These are phyloP conservation scores for Laburnicola sp. DNA, from an alignment of 2,329 filamentous ascomycete genomes.

Conservation along the genomic window DNA sequence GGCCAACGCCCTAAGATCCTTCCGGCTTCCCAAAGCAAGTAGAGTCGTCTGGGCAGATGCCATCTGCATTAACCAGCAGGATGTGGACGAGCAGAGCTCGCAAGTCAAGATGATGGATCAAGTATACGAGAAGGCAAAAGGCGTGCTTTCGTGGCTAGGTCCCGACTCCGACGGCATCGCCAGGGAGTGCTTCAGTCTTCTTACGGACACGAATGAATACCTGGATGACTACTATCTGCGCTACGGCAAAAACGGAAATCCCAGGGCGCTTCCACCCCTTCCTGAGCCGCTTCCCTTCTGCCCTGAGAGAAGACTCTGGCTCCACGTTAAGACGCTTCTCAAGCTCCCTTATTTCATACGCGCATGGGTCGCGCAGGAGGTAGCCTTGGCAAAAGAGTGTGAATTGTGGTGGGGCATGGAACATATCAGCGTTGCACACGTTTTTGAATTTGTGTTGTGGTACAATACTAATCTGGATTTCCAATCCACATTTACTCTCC, in stretches of 20 bases:
- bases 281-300: neutral
- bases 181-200: neutral
- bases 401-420: neutral
- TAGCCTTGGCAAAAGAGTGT: constrained; percentile 5
- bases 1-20: constrained; percentile 5
- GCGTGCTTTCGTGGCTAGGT: constrained; percentile 18
- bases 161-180: neutral
- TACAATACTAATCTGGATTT: neutral
- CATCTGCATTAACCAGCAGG: constrained; percentile 19
- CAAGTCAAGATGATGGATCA: constrained; percentile 16
- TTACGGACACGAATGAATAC: neutral
- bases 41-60: constrained; percentile 13
- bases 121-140: constrained; percentile 7
- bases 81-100: constrained; percentile 6
- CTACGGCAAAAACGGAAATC: neutral
- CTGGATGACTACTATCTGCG: neutral
- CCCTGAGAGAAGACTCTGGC: constrained; percentile 1
- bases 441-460: neutral
- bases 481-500: neutral
- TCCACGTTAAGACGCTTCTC: neutral
- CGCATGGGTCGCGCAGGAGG: constrained; percentile 20
- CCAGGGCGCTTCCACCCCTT: neutral
- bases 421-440: neutral
- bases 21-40: neutral
- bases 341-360: constrained; percentile 16